Conservation (phyloP, 495 filamentous ascomycete genomes). For the Neurospora intermedia region DNA sequence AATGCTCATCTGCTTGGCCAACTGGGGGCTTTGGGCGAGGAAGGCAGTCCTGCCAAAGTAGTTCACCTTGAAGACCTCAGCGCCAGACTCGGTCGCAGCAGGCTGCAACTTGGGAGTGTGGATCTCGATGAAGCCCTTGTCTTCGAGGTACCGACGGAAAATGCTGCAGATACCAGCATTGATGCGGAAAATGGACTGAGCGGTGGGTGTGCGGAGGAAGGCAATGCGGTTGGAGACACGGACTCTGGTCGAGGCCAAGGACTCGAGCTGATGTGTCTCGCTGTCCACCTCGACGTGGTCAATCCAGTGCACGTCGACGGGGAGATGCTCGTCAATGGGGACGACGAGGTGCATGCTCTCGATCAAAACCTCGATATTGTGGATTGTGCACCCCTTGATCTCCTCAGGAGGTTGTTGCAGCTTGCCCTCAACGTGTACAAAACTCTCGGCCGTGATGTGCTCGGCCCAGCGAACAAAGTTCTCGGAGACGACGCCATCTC, state of each 20-base stretch:
- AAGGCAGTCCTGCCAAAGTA: slow-evolving; percentile 88
- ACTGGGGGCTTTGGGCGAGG: slow-evolving; percentile 85
- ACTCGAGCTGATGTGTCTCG: slow-evolving; percentile 32
- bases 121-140: slow-evolving; percentile 78
- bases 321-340: slow-evolving; percentile 53
- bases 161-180: slow-evolving; percentile 61
- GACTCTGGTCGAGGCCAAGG: slow-evolving; percentile 28
- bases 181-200: slow-evolving; percentile 83
- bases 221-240: slow-evolving; percentile 74
- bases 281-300: slow-evolving; percentile 29
- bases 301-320: slow-evolving; percentile 52
- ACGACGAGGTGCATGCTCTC: slow-evolving; percentile 60
- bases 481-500: slow-evolving; percentile 46
- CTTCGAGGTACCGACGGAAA: slow-evolving; percentile 68
- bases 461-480: slow-evolving; percentile 89
- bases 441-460: slow-evolving; percentile 65
- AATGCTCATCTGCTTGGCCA: slow-evolving; percentile 92
- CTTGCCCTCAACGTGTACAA: slow-evolving; percentile 67
- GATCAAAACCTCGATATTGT: slow-evolving; percentile 69
- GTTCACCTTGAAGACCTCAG: slow-evolving; percentile 85
- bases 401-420: slow-evolving; percentile 64
- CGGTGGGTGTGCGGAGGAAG: slow-evolving; percentile 73
- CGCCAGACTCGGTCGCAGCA: slow-evolving; percentile 84
- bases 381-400: slow-evolving; percentile 68
- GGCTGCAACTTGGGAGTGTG: slow-evolving; percentile 87